Evolutionary conservation across 164 flowering plant species (phyloP).

Genomic region (Magnolia officinalis): DNA sequence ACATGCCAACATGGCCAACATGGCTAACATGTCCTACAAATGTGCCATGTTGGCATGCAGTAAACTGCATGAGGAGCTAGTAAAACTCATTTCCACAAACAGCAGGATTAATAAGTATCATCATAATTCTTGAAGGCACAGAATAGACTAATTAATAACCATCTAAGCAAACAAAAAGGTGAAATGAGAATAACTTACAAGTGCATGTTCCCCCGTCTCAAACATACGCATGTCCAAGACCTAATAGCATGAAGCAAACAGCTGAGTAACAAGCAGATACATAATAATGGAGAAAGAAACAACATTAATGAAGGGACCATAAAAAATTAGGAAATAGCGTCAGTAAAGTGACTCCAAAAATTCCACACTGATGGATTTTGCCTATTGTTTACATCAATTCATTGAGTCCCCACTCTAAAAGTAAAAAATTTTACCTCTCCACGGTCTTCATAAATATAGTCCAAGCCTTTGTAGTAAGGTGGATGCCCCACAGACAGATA

Average conservation of each 20-base stretch:
- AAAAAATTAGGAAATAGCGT: background rate
- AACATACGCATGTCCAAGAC: slow-evolving; percentile 78
- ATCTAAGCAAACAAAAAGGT: slow-evolving; percentile 1
- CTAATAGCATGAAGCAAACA: slow-evolving; percentile 29
- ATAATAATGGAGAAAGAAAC: background rate
- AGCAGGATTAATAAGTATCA: background rate
- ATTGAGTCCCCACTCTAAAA: background rate
- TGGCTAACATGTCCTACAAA: background rate
- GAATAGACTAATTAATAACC: background rate
- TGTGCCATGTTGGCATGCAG: background rate
- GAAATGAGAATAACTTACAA: slow-evolving; percentile 45
- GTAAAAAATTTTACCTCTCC: slow-evolving; percentile 56
- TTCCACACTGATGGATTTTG: background rate
- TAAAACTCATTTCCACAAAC: background rate
- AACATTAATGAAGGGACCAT: background rate
- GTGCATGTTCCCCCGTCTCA: slow-evolving; percentile 90
- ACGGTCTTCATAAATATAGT: slow-evolving; percentile 92
- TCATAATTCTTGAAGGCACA: background rate
- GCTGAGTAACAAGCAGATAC: background rate
- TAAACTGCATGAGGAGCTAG: background rate
- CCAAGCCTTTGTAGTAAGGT: slow-evolving; percentile 84
- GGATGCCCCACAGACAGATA: slow-evolving; percentile 93
- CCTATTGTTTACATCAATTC: background rate
- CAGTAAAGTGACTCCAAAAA: background rate
- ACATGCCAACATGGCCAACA: too few relatives aligned